Evolutionary conservation across 495 filamentous ascomycete species (phyloP).

Genomic region (Penicillium manginii): DNA sequence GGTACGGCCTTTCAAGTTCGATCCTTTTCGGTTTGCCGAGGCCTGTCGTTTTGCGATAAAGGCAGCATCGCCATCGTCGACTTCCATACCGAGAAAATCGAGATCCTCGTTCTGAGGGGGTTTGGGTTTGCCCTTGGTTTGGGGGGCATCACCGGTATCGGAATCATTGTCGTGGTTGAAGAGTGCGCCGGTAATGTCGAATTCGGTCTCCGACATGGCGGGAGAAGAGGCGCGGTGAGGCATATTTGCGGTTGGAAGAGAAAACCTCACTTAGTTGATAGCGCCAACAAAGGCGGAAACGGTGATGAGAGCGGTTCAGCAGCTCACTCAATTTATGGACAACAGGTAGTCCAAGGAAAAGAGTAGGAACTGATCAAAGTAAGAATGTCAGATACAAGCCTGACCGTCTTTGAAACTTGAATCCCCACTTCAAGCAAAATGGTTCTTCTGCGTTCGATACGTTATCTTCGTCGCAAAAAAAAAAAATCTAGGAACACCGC

Average conservation of each 20-base stretch:
- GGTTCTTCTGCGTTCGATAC: slow-evolving; percentile 11
- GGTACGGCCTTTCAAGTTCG: slow-evolving; percentile 79
- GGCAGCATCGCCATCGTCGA: slow-evolving; percentile 74
- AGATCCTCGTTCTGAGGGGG: slow-evolving; percentile 43
- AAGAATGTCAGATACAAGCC: neutral
- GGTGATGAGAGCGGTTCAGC: slow-evolving; percentile 14
- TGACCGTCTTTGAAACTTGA: slow-evolving; percentile 11
- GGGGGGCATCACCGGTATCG: slow-evolving; percentile 37
- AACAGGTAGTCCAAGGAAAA: neutral
- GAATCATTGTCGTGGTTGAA: slow-evolving; percentile 64
- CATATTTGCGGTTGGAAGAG: slow-evolving; percentile 39
- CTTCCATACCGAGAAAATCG: slow-evolving; percentile 54
- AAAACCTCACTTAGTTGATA: slow-evolving; percentile 9
- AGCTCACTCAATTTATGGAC: slow-evolving; percentile 7
- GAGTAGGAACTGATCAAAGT: neutral
- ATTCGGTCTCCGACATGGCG: slow-evolving; percentile 82
- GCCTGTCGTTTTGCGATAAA: slow-evolving; percentile 88
- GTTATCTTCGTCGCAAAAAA: slow-evolving; percentile 34
- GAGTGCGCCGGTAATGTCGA: slow-evolving; percentile 85
- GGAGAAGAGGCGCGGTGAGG: slow-evolving; percentile 74
- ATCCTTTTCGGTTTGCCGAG: slow-evolving; percentile 80
- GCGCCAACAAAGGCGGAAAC: slow-evolving; percentile 20
- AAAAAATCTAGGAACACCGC: slow-evolving; percentile 20
- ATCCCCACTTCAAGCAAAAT: slow-evolving; percentile 13
- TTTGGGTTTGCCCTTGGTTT: slow-evolving; percentile 38